Base-by-base conservation (phyloP, 2,329 filamentous ascomycete species). In the Madurella fahalii region DNA sequence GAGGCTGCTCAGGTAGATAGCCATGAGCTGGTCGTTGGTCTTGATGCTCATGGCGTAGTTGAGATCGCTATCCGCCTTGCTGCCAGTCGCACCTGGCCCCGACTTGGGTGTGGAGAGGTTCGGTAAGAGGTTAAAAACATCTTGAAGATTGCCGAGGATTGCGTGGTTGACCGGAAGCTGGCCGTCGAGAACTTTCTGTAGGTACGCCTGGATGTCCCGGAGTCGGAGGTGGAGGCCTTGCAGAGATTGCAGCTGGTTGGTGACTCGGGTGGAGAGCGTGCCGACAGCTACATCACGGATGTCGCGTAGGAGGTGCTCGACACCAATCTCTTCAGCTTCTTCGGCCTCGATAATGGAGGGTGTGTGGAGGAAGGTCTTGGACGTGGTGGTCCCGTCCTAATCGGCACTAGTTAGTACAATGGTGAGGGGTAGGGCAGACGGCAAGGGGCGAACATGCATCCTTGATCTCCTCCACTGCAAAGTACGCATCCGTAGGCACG, bases 391-490 rank as follows among this genome's bases (percentile, higher is more conserved):
- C 70, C 94, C 94, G 69, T 99, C 94, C 93, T 97, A 61, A 37
- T 31, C 45, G 37, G 30, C 43, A n/a, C 1, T 1, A 15, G 52
- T 65, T 39, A 63, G 59, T 40, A 20, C 18, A 9, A 11, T 32
- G 31, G 34, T 31, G 30, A 40, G 30, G 34, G 30, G 9, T n/a
- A 12, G 34, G 41, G 34, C 34, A 15, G 17, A 18, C 8, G 40
- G 13, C 17, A 15, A 40, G 11, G 13, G 12, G 12, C 41, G 9
- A 11, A 77, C 87, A 68, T 76, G 96, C 92, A 79, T 99, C 94
- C 77, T 97, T 97, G 76, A 99, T 99, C 79, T 99, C 94, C 69
- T 99, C 94, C 47, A 99, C 90, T 5, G 94, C 94, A 77, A 99
- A 99, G 78, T 99, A 99, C 46, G 94, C 94, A 76, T 99, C 94